Percentiles rank a stretch among this genome's conserved stretches.
These are phyloP conservation scores for Cercophora newfieldiana DNA, from an alignment of 495 filamentous ascomycete genomes.

Conservation along the genomic window DNA sequence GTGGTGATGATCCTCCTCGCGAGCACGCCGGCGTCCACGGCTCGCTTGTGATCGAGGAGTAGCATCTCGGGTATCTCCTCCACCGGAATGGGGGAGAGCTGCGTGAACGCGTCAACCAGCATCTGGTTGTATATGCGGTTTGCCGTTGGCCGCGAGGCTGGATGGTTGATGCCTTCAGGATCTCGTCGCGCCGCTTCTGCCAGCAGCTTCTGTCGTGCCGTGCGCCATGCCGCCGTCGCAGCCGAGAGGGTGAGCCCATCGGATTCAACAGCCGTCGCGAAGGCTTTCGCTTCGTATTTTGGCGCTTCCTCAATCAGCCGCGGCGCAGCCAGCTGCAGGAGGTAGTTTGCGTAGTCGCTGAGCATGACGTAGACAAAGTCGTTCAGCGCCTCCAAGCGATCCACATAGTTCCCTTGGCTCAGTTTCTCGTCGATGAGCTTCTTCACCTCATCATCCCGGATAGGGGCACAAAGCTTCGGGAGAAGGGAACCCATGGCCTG, in stretches of 20 bases:
- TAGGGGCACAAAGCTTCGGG: constrained; percentile 92
- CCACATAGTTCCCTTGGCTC: constrained; percentile 72
- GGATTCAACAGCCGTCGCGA: constrained; percentile 67
- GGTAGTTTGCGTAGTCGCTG: constrained; percentile 94
- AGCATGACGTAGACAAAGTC: constrained; percentile 86
- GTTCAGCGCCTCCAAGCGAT: constrained; percentile 79
- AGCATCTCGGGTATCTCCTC: constrained; percentile 81
- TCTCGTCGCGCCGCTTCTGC: constrained; percentile 73
- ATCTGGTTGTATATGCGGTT: constrained; percentile 83
- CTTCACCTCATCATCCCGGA: constrained; percentile 82
- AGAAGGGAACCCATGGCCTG: constrained; percentile 82
- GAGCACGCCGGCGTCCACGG: constrained; percentile 63
- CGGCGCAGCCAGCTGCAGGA: constrained; percentile 78
- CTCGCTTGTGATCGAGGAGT: constrained; percentile 71
- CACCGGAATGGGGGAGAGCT: constrained; percentile 51
- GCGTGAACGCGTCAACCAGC: constrained; percentile 56
- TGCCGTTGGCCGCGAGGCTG: constrained; percentile 54
- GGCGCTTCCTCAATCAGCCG: constrained; percentile 77
- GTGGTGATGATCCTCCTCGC: constrained; percentile 76
- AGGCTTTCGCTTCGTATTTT: constrained; percentile 76
- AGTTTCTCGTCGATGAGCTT: constrained; percentile 70
- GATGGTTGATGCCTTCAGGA: constrained; percentile 62
- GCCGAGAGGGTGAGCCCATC: constrained; percentile 58
- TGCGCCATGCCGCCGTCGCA: constrained; percentile 71
- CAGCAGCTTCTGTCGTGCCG: constrained; percentile 65